phyloP scores from a whole-genome alignment of 176 grass and related monocot genomes.

The Hordeum vulgare region MorexV3_pseudomolecules_assembly NC_058520.1:509739530-509740029 shows the following conservation, averaged over 20 bases:
- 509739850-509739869: conserved; percentile 31
- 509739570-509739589: conserved; percentile 33
- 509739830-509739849: conserved; percentile 22
- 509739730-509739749: conserved; percentile 24
- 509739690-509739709: conserved; percentile 37
- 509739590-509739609: conserved; percentile 25
- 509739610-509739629: conserved; percentile 20
- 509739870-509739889: conserved; percentile 39
- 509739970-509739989: conserved; percentile 4
- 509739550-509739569: conserved; percentile 33
- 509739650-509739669: conserved; percentile 7
- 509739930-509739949: not conserved
- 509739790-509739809: conserved; percentile 17
- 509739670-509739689: conserved; percentile 36
- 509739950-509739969: not conserved
- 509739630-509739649: conserved; percentile 27
- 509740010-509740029: conserved; percentile 4
- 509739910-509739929: conserved; percentile 17
- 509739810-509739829: conserved; percentile 28
- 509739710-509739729: conserved; percentile 37
- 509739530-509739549: conserved; percentile 41
- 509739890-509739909: conserved; percentile 34
- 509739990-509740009: conserved; percentile 26
- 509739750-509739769: conserved; percentile 26
- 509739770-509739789: conserved; percentile 18